Conservation (phyloP, 805 yeast species). For the Candida nonsorbophila region DNA sequence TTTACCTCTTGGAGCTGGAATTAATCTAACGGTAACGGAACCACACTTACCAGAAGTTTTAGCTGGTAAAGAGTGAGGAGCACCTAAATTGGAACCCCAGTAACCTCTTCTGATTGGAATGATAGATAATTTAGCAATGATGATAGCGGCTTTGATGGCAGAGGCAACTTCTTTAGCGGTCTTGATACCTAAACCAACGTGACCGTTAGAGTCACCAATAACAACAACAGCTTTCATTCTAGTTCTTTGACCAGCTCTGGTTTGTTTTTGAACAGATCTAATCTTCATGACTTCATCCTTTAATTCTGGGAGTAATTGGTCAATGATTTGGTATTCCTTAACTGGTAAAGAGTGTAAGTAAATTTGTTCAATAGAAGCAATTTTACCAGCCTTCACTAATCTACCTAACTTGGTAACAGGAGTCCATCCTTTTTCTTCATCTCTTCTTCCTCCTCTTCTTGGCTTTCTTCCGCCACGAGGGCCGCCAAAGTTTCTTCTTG, state of each 20-base stretch:
- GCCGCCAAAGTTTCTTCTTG: conserved; percentile 49
- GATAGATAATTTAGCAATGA: conserved; percentile 97
- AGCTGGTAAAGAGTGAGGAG: conserved; percentile 97
- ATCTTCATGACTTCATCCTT: conserved; percentile 99
- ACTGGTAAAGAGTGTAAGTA: conserved; percentile 99
- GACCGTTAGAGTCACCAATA: conserved; percentile 99
- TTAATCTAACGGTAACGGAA: conserved; percentile 96
- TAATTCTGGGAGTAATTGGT: conserved; percentile 90
- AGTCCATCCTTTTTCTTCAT: conserved; percentile 98
- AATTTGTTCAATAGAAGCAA: conserved; percentile 94
- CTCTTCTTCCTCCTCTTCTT: conserved; percentile 63
- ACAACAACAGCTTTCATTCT: conserved; percentile 99
- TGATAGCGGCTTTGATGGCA: conserved; percentile 99
- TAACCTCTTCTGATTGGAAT: conserved; percentile 99
- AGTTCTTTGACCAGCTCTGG: conserved; percentile 99
- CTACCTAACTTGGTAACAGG: conserved; percentile 99
- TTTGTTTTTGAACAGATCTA: conserved; percentile 99
- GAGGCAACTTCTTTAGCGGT: conserved; percentile 99
- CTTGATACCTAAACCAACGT: conserved; percentile 99
- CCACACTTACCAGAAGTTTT: conserved; percentile 99
- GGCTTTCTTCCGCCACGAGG: conserved; percentile 52
- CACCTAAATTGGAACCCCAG: conserved; percentile 99
- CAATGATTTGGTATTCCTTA: conserved; percentile 99
- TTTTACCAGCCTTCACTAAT: conserved; percentile 98
- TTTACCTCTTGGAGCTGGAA: conserved; percentile 99